phyloP scores from a whole-genome alignment of 768 basidiomycete species.

The Kwoniella mangroviensis region DNA sequence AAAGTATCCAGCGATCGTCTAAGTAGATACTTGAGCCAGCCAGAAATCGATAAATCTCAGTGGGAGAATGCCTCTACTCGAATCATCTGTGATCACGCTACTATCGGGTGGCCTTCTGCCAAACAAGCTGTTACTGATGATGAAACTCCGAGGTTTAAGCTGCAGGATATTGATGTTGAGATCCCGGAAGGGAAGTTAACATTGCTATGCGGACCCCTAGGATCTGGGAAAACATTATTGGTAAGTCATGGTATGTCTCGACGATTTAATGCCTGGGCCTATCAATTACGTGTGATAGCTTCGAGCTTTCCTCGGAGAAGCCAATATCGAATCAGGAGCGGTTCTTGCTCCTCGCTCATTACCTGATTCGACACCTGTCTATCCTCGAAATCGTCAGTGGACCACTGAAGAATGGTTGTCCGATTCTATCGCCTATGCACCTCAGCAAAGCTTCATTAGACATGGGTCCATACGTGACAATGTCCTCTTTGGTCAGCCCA shows the following conservation, averaged over 20 bases:
- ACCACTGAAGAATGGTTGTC: slow-evolving; percentile 36
- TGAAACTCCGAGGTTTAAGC: slow-evolving; percentile 31
- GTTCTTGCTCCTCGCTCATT: slow-evolving; percentile 38
- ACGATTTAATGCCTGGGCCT: not conserved
- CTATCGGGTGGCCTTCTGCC: slow-evolving; percentile 45
- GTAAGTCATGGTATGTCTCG: slow-evolving; percentile 25
- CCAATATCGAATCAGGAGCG: slow-evolving; percentile 30
- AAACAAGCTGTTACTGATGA: slow-evolving; percentile 5
- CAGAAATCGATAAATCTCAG: slow-evolving; percentile 33
- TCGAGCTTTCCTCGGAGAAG: slow-evolving; percentile 51
- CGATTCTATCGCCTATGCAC: slow-evolving; percentile 44
- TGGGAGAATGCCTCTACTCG: slow-evolving; percentile 4
- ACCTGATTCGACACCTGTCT: slow-evolving; percentile 35
- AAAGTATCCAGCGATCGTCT: slow-evolving; percentile 49
- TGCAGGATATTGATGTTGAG: slow-evolving; percentile 37
- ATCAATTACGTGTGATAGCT: slow-evolving; percentile 28
- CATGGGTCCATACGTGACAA: slow-evolving; percentile 63
- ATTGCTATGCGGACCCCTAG: slow-evolving; percentile 52
- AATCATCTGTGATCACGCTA: slow-evolving; percentile 32
- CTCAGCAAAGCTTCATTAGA: slow-evolving; percentile 52
- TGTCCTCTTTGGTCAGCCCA: slow-evolving; percentile 56
- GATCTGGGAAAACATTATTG: slow-evolving; percentile 55
- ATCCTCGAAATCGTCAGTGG: slow-evolving; percentile 23
- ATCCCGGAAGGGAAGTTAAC: slow-evolving; percentile 44
- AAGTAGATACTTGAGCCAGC: slow-evolving; percentile 37